A percentile compares a stretch with the other conserved stretches of the same genome.
phyloP scores from a whole-genome alignment of 148 eudicot species.

The Chenopodium suecicum region DNA sequence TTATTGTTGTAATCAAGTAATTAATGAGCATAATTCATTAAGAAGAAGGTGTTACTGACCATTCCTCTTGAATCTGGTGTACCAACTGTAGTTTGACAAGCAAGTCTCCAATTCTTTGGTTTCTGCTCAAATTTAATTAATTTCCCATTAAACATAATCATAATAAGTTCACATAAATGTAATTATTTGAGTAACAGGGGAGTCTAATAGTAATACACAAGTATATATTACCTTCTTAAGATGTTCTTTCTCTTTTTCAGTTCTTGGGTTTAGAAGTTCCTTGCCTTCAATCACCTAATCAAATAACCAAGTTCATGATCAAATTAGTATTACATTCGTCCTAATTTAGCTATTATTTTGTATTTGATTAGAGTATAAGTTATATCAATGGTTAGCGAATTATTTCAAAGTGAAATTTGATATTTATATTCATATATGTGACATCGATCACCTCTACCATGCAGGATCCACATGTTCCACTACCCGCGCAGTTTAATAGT shows the following conservation, averaged over 20 bases:
- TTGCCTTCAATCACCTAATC: slow-evolving; percentile 71
- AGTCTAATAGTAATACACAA: too few relatives aligned
- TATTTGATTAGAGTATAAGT: background rate
- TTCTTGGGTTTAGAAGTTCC: slow-evolving; percentile 63
- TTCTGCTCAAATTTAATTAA: slow-evolving; percentile 40
- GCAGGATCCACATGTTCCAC: slow-evolving; percentile 87
- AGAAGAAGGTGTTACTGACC: slow-evolving; percentile 38
- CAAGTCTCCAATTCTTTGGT: slow-evolving; percentile 86
- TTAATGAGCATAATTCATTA: background rate
- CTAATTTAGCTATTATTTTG: background rate
- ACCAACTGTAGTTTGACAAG: slow-evolving; percentile 80
- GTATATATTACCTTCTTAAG: slow-evolving; percentile 52
- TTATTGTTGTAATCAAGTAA: background rate
- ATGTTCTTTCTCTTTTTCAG: slow-evolving; percentile 82
- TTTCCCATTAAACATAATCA: background rate
- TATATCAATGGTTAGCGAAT: too few relatives aligned
- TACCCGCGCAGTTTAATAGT: slow-evolving; percentile 71
- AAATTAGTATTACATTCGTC: too few relatives aligned
- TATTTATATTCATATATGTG: too few relatives aligned
- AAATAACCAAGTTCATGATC: background rate
- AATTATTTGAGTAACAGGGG: background rate
- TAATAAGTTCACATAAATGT: too few relatives aligned
- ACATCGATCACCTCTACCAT: slow-evolving; percentile 66
- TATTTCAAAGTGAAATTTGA: too few relatives aligned
- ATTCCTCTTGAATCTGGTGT: slow-evolving; percentile 69